phyloP scores from a whole-genome alignment of 345 rosid genomes.

The Cardamine resedifolia region DNA sequence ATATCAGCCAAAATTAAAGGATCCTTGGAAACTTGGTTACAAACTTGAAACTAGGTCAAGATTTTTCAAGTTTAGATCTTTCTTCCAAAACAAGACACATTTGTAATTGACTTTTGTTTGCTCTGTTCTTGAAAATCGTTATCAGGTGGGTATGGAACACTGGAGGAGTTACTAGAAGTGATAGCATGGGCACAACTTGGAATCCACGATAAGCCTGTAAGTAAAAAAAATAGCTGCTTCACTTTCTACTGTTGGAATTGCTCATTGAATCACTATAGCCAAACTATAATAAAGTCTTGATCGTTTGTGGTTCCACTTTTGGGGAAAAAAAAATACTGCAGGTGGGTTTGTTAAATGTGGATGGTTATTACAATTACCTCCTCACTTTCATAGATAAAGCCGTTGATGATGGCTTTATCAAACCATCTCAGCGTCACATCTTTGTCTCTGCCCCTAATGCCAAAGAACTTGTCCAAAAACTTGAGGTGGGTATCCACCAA shows the following conservation, averaged over 20 bases:
- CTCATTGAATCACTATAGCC: slow-evolving; percentile 11
- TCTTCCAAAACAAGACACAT: slow-evolving; percentile 9
- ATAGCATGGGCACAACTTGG: slow-evolving; percentile 97
- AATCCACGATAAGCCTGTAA: slow-evolving; percentile 94
- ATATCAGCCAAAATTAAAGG: background rate
- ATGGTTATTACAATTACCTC: slow-evolving; percentile 84
- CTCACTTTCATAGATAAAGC: slow-evolving; percentile 92
- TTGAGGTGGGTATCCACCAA: slow-evolving; percentile 67
- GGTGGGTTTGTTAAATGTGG: slow-evolving; percentile 97
- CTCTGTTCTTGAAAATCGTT: slow-evolving; percentile 16
- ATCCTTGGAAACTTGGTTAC: background rate
- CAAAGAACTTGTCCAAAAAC: slow-evolving; percentile 82
- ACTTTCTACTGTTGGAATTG: slow-evolving; percentile 17
- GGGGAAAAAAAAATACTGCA: slow-evolving; percentile 30
- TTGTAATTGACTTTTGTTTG: background rate
- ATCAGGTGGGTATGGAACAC: slow-evolving; percentile 92
- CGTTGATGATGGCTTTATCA: slow-evolving; percentile 94
- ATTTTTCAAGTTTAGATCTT: slow-evolving; percentile 3
- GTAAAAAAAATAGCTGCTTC: slow-evolving; percentile 9
- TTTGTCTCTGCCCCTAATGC: slow-evolving; percentile 93
- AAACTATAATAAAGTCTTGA: slow-evolving; percentile 17
- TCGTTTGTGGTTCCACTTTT: slow-evolving; percentile 11
- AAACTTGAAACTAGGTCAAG: slow-evolving; percentile 3
- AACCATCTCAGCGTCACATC: slow-evolving; percentile 81
- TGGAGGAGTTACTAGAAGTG: slow-evolving; percentile 86